A percentile compares a stretch with the other conserved stretches of the same genome.
Evolutionary conservation across 2,329 filamentous ascomycete genomes (phyloP).

Genomic region (Colletotrichum siamense): DNA sequence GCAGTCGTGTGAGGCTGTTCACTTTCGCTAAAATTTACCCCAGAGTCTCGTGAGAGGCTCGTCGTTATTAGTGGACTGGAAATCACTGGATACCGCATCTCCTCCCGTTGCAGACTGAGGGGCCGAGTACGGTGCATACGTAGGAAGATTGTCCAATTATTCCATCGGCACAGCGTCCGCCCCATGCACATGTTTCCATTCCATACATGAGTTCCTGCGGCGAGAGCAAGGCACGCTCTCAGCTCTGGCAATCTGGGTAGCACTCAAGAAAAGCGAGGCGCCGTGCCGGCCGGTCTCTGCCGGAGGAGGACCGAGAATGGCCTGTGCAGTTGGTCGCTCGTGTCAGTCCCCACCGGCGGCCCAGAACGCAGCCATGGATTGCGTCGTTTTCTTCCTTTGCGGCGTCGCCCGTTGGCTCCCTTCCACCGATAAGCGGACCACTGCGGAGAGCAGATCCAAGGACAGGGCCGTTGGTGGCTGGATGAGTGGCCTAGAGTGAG

Average conservation of each 20-base stretch:
- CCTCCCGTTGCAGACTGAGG: not conserved
- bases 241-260: not conserved
- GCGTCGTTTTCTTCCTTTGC: not conserved
- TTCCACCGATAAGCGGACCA: constrained; percentile 4
- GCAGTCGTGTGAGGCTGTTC: not conserved
- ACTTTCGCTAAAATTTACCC: not conserved
- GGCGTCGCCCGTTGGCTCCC: constrained; percentile 1
- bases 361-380: not conserved
- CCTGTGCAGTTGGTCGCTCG: constrained; percentile 3
- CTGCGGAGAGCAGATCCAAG: constrained; percentile 4
- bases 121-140: not conserved
- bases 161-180: not conserved
- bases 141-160: not conserved
- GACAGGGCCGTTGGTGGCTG: not conserved
- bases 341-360: not conserved
- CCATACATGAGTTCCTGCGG: not conserved
- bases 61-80: not conserved
- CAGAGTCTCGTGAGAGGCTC: not conserved
- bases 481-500: not conserved
- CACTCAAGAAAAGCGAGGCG: not conserved
- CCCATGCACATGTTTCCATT: not conserved
- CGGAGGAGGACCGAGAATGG: constrained; percentile 6
- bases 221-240: not conserved
- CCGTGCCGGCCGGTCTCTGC: constrained; percentile 6
- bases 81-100: not conserved